Conservation (phyloP, 768 basidiomycete genomes). For the Daedaleopsis sinensis region DNA sequence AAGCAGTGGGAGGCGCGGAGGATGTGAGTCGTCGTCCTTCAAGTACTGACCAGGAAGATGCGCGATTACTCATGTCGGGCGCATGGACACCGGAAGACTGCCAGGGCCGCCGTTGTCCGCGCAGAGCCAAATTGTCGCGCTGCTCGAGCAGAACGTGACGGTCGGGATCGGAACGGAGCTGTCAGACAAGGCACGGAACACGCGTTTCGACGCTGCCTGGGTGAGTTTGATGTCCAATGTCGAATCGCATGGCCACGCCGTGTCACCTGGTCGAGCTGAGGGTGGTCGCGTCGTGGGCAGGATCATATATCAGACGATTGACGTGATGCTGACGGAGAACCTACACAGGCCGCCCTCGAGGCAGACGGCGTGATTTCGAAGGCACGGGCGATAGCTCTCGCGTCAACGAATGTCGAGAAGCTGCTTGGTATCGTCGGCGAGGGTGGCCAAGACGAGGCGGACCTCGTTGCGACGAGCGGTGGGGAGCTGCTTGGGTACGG, state of each 20-base stretch:
- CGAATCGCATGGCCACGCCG: conserved; percentile 18
- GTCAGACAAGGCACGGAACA: conserved; percentile 64
- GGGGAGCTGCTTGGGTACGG: conserved; percentile 38
- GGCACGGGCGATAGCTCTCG: conserved; percentile 43
- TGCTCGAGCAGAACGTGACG: conserved; percentile 72
- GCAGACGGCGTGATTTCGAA: conserved; percentile 29
- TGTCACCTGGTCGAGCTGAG: conserved; percentile 5
- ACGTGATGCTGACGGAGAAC: conserved; percentile 36
- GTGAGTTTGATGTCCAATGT: conserved; percentile 39
- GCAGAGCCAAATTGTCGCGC: conserved; percentile 57
- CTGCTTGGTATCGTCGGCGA: conserved; percentile 33
- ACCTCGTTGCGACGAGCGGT: conserved; percentile 33
- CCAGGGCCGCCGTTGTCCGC: conserved; percentile 77
- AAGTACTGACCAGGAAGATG: too few species aligned
- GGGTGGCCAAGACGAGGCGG: conserved; percentile 14
- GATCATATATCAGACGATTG: too few species aligned
- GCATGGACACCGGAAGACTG: conserved; percentile 38
- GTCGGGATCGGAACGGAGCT: conserved; percentile 74
- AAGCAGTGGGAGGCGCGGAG: conserved; percentile 65
- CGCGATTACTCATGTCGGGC: too few species aligned
- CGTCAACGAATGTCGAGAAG: conserved; percentile 46
- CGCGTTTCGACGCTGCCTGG: conserved; percentile 84
- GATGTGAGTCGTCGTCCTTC: conserved; percentile 45
- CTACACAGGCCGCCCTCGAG: conserved; percentile 23
- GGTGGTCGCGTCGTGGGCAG: too few species aligned